Conservation (phyloP, 257 asterid species). For the Apocynum venetum region DNA sequence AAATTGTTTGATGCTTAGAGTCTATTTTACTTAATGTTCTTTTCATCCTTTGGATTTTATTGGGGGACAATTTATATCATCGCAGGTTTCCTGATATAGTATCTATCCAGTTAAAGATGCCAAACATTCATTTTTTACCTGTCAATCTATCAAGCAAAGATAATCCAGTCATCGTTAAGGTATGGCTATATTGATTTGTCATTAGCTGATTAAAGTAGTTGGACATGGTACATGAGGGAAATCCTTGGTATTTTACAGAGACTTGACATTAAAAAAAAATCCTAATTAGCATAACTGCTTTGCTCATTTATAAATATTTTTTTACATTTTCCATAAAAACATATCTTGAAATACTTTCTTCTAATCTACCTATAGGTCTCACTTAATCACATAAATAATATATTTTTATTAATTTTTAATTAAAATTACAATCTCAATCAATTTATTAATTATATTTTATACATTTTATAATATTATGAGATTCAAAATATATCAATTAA, state of each 20-base stretch:
- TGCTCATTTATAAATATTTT: neutral
- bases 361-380: too few species aligned
- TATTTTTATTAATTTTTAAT: too few species aligned
- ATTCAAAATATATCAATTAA: too few species aligned
- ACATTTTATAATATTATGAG: too few species aligned
- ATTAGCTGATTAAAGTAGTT: neutral
- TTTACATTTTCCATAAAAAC: neutral
- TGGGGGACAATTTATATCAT: slow-evolving; percentile 15
- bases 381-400: too few species aligned
- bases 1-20: neutral
- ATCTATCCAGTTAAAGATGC: slow-evolving; percentile 73
- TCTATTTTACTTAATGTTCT: neutral
- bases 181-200: slow-evolving; percentile 20
- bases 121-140: slow-evolving; percentile 89
- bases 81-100: slow-evolving; percentile 78
- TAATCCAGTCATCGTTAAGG: slow-evolving; percentile 75
- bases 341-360: too few species aligned
- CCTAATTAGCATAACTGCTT: neutral
- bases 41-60: neutral
- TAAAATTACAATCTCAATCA: too few species aligned
- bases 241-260: neutral
- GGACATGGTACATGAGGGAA: neutral
- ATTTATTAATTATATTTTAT: too few species aligned
- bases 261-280: neutral
- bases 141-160: slow-evolving; percentile 86